These are phyloP conservation scores for Puccinia horiana DNA, from an alignment of 1,284 basidiomycete genomes.

Conservation along the genomic window DNA sequence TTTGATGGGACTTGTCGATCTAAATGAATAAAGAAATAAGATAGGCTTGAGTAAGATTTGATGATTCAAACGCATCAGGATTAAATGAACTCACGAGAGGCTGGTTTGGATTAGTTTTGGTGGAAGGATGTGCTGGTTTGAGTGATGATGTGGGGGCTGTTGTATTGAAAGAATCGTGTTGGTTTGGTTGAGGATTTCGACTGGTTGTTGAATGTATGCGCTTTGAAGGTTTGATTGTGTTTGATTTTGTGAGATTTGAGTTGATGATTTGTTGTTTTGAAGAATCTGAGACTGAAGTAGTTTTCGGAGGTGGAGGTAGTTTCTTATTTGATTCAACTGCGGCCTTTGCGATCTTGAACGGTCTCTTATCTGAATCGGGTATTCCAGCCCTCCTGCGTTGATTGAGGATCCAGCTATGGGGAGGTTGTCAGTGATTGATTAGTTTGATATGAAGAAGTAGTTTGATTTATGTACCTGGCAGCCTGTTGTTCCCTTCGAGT, in stretches of 20 bases:
- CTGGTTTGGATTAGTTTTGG: neutral
- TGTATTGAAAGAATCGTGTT: neutral
- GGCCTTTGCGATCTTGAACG: constrained; percentile 52
- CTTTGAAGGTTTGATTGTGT: neutral
- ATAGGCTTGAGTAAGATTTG: neutral
- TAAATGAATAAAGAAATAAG: neutral
- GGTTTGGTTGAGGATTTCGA: neutral
- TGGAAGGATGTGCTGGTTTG: neutral
- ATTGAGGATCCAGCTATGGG: constrained; percentile 48
- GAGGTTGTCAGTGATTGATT: neutral
- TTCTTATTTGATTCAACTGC: constrained; percentile 51
- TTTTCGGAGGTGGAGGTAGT: neutral
- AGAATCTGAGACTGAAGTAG: neutral
- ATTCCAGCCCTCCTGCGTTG: constrained; percentile 54
- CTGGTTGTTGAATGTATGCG: neutral
- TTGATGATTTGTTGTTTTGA: neutral
- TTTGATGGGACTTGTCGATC: constrained; percentile 15
- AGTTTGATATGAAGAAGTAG: neutral
- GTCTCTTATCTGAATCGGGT: constrained; percentile 53
- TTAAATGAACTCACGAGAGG: neutral
- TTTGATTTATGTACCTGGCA: constrained; percentile 14
- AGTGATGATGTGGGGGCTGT: neutral
- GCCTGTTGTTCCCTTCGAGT: constrained; percentile 12
- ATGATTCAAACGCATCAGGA: neutral
- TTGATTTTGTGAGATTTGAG: neutral